Evolutionary conservation across 148 eudicot genomes (phyloP), one percentile per base, ranked within the genome.

Genomic region (Camellia sinensis): DNA sequence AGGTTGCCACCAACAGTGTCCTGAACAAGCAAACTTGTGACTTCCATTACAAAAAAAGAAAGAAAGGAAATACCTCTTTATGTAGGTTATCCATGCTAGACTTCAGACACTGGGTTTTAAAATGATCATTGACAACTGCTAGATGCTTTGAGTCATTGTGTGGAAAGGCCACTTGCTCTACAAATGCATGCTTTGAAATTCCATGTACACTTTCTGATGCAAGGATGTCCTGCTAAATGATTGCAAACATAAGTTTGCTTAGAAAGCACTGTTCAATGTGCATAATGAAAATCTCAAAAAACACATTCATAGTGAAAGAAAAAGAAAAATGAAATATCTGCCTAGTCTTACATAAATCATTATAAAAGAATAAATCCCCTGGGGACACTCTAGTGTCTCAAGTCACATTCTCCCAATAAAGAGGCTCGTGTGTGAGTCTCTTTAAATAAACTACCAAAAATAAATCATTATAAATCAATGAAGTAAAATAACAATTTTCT

Each of bases 61-160:
- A 29, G 37, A 29, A 61, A 65, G 14, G 12, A 73, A 40, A 60
- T 96, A 96, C 99, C 98, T 93, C 97, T 83, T 91, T 89, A 7
- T 90, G 94, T 75, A 96, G 81, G 69, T 89, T 89, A 74, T 94
- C 93, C 86, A 96, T 90, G 90, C 91, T 89, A 70, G 94, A 93
- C 84, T 75, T 87, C 82, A 96, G 80, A 62, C 77, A 84, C 80
- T 83, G 82, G 19, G 89, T 82, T 81, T 84, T 86, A 48, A 87
- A 80, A 82, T 85, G 88, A 68, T 86, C 85, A 54, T 82, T 67
- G 48, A 71, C 76, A 80, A 85, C 82, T 69, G 88, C 69, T 71
- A 80, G 45, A 46, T 86, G 83, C 72, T 76, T 81, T 8, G 76
- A 82, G 67, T 83, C 86, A 85, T 80, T 77, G 54, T 56, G 77